A percentile compares a stretch with the other conserved stretches of the same genome.
Evolutionary conservation across 495 filamentous ascomycete genomes (phyloP).

Genomic region (Cercophora scortea): DNA sequence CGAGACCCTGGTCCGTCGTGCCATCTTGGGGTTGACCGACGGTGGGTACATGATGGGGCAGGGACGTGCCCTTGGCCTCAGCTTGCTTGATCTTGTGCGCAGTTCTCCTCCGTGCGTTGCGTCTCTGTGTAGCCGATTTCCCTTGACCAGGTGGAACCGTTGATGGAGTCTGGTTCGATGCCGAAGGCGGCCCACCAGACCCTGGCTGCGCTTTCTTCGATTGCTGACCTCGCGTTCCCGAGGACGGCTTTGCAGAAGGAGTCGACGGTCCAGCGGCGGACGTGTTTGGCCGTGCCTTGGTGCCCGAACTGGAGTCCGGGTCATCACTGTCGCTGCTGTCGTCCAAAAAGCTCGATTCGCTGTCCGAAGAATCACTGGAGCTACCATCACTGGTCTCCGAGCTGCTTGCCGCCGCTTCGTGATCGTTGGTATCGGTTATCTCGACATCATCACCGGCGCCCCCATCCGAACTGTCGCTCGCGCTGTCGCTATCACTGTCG

Average conservation of each 20-base stretch:
- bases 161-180: neutral
- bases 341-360: slow-evolving; percentile 4
- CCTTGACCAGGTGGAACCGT: slow-evolving; percentile 26
- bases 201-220: too few relatives aligned
- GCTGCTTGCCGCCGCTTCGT: neutral
- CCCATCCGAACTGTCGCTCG: neutral
- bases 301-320: neutral
- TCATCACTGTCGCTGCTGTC: neutral
- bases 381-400: slow-evolving; percentile 2
- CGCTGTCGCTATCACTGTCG: slow-evolving; percentile 3
- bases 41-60: neutral
- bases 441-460: neutral
- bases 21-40: too few relatives aligned
- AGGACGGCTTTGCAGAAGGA: too few relatives aligned
- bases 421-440: neutral
- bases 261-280: too few relatives aligned
- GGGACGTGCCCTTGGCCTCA: neutral
- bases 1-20: neutral
- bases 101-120: slow-evolving; percentile 34
- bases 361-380: neutral
- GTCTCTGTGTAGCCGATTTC: slow-evolving; percentile 27
- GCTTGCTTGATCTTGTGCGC: slow-evolving; percentile 17
- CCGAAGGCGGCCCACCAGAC: neutral
- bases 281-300: too few relatives aligned
- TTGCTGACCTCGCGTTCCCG: too few relatives aligned